Base-by-base conservation (phyloP, 495 filamentous ascomycete genomes). In the Penicillium coprophilum region DNA sequence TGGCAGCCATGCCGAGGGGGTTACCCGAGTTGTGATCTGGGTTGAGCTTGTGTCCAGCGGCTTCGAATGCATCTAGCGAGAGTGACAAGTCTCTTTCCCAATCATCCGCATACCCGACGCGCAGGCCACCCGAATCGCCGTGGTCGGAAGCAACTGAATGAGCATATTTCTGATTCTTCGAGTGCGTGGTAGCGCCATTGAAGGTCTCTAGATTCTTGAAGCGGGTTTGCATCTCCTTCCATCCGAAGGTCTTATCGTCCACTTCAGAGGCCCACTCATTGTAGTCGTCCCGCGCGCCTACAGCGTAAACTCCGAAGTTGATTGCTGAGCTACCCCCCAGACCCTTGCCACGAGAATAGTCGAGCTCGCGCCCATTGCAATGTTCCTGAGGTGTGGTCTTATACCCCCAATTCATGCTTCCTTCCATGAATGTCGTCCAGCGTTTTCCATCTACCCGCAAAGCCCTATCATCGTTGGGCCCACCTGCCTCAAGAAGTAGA, bases 251-350 rank as follows among this genome's bases (percentile, higher is more conserved):
- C 0, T 81, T 70, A 60, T 80, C 74, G 1, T 48, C 69, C 0
- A 76, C 64, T 5, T 62, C 30, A 7, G 59, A 49, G 1, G 73
- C 75, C 83, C 82, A 83, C 40, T 81, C 72, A 31, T 87, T 77
- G 58, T 84, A 88, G 60, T 90, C 86, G 48, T 80, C 79, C 6
- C 70, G 65, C 7, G 83, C 75, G 6, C 87, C 87, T 10, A 80
- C 58, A 12, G 73, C 80, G 54, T 75, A 88, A 11, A 82, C 69
- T 19, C 78, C 79, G 48, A 87, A 88, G 66, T 90, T 90, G 53
- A 88, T 81, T 15, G 80, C 80, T 32, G 72, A 83, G 21, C 77
- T 77, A 0, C 86, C 87, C 3, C 85, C 85, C 0, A 90, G 70
- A 2, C 81, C 81, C 13, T 77, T 77, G 0, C 85, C 85, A 10